Conservation (phyloP, 768 basidiomycete species). For the Tephrocybe rancida region DNA sequence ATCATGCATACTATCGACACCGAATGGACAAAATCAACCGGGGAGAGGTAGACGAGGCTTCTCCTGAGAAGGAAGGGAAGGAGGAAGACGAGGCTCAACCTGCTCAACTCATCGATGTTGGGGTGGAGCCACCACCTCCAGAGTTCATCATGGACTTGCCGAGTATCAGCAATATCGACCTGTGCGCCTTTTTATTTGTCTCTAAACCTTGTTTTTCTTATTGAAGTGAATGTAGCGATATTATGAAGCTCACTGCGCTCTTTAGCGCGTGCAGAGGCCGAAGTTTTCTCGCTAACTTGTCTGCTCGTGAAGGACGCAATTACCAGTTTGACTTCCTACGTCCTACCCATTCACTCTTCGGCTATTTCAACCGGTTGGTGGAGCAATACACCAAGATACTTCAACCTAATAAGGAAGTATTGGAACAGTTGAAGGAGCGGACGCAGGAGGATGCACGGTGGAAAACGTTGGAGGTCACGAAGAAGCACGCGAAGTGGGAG, state of each 20-base stretch:
- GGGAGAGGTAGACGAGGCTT: conserved; percentile 71
- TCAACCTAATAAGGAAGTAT: conserved; percentile 74
- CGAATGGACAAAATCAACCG: conserved; percentile 81
- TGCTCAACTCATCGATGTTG: conserved; percentile 61
- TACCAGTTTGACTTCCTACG: conserved; percentile 98
- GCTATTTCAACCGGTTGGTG: conserved; percentile 95
- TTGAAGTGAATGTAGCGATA: conserved; percentile 62
- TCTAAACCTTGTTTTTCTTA: conserved; percentile 1
- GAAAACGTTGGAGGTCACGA: conserved; percentile 76
- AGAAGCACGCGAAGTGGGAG: conserved; percentile 88
- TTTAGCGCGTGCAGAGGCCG: conserved; percentile 93
- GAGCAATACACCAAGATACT: conserved; percentile 94
- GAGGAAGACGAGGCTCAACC: conserved; percentile 31
- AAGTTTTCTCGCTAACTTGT: conserved; percentile 82
- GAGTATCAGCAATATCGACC: conserved; percentile 83
- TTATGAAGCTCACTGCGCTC: conserved; percentile 93
- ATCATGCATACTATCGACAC: conserved; percentile 97
- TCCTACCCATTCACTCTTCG: conserved; percentile 94
- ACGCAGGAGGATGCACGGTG: conserved; percentile 70
- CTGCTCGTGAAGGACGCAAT: conserved; percentile 88
- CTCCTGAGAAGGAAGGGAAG: conserved; percentile 48
- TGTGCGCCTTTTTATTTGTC: conserved; percentile 60
- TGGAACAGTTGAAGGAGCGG: conserved; percentile 70
- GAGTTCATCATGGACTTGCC: conserved; percentile 89
- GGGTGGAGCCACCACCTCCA: conserved; percentile 74